Evolutionary conservation across 306 rosid species (phyloP).

Genomic region (Malus sylvestris): DNA sequence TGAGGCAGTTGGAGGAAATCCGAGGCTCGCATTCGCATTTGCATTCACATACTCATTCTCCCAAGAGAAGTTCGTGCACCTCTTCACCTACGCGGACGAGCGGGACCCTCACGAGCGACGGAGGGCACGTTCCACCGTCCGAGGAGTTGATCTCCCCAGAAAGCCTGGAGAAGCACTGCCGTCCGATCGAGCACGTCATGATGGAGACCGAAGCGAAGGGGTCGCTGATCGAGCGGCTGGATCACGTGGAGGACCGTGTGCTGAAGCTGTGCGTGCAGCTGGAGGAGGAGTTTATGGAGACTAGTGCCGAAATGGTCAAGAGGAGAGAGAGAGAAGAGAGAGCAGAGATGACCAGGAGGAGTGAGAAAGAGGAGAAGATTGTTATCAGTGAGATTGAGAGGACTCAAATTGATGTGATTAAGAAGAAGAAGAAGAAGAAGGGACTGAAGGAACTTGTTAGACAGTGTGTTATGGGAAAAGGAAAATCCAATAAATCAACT

Average conservation of each 20-base stretch:
- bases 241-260: slow-evolving; percentile 57
- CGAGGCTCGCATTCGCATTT: slow-evolving; percentile 7
- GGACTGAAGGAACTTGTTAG: slow-evolving; percentile 47
- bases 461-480: slow-evolving; percentile 31
- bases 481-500: background rate
- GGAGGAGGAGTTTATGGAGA: slow-evolving; percentile 32
- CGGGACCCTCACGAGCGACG: slow-evolving; percentile 35
- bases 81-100: slow-evolving; percentile 29
- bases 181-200: slow-evolving; percentile 60
- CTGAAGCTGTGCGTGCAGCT: slow-evolving; percentile 59
- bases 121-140: slow-evolving; percentile 17
- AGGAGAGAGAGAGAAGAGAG: slow-evolving; percentile 24
- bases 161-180: slow-evolving; percentile 82
- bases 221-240: slow-evolving; percentile 60
- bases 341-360: background rate
- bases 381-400: background rate
- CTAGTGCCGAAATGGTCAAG: slow-evolving; percentile 16
- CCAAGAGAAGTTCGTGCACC: slow-evolving; percentile 21
- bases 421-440: slow-evolving; percentile 23
- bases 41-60: slow-evolving; percentile 1
- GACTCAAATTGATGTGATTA: background rate
- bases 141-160: slow-evolving; percentile 32
- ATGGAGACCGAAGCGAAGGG: slow-evolving; percentile 64
- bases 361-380: background rate
- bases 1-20: slow-evolving; percentile 42